Percentiles rank a stretch among this genome's conserved stretches.
Conservation (phyloP, 73 alveolate species). For the Vitrella brassicaformis region DNA sequence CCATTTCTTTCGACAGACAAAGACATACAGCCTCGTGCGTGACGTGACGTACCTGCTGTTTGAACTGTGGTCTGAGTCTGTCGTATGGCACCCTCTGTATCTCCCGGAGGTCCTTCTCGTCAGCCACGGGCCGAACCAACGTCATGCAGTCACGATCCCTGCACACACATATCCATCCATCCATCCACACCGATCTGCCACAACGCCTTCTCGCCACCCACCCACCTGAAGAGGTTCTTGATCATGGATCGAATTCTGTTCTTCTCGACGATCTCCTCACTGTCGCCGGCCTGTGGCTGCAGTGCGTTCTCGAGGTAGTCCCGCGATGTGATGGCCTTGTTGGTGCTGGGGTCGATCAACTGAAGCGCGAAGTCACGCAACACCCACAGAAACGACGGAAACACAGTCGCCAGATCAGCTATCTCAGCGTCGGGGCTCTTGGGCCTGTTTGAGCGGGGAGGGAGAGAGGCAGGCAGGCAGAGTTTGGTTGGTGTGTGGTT, state of each 20-base stretch:
- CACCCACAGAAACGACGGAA: constrained; percentile 94
- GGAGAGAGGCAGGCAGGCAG: neutral
- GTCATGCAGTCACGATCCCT: constrained; percentile 84
- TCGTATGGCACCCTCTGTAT: constrained; percentile 73
- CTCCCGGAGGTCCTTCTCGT: constrained; percentile 81
- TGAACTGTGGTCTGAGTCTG: constrained; percentile 78
- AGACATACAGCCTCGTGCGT: neutral
- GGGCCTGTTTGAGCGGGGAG: constrained; percentile 2
- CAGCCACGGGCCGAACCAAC: constrained; percentile 86
- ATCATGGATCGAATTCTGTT: constrained; percentile 54
- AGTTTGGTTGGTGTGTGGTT: too few relatives aligned
- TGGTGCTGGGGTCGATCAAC: constrained; percentile 60
- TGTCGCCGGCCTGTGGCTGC: constrained; percentile 38
- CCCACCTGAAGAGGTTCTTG: neutral
- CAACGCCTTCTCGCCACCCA: constrained; percentile 1
- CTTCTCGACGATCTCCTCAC: constrained; percentile 55
- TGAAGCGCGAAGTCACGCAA: constrained; percentile 87
- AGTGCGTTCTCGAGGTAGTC: constrained; percentile 89
- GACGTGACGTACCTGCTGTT: constrained; percentile 53
- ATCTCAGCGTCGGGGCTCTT: constrained; percentile 22
- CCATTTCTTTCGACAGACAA: neutral
- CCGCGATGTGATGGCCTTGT: constrained; percentile 58
- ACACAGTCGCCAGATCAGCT: constrained; percentile 59
- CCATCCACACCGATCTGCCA: too few relatives aligned
- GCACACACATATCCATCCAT: too few relatives aligned